Evolutionary conservation across 768 basidiomycete genomes (phyloP).

Genomic region (Rubroboletus satanas): DNA sequence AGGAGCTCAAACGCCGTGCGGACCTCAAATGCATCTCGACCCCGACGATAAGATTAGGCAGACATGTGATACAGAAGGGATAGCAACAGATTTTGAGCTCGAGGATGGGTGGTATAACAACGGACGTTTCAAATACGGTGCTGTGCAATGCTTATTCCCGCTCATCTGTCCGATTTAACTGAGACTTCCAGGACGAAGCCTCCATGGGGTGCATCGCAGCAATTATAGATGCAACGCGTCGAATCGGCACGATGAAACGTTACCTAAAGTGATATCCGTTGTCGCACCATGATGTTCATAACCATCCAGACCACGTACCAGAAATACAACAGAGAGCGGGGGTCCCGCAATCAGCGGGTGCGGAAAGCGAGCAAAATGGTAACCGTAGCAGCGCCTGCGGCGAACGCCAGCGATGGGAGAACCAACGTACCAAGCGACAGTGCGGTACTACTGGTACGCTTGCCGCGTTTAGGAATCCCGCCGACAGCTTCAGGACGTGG

Average conservation of each 20-base stretch:
- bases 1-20: too few species aligned
- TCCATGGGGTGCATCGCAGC: not conserved
- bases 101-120: not conserved
- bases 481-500: slow-evolving; percentile 43
- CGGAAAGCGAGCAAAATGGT: slow-evolving; percentile 31
- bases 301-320: slow-evolving; percentile 7
- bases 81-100: too few species aligned
- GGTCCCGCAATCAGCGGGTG: slow-evolving; percentile 24
- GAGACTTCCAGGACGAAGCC: not conserved
- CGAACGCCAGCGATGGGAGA: slow-evolving; percentile 38
- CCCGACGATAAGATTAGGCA: too few species aligned
- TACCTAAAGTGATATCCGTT: not conserved
- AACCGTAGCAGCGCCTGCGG: slow-evolving; percentile 41
- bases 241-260: not conserved
- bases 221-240: not conserved
- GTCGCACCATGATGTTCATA: not conserved
- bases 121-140: not conserved
- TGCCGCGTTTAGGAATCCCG: slow-evolving; percentile 19
- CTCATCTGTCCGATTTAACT: not conserved
- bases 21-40: too few species aligned
- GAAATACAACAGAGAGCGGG: not conserved
- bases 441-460: not conserved
- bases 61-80: too few species aligned
- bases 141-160: not conserved
- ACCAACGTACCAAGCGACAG: slow-evolving; percentile 16